Conservation (phyloP, 2,329 filamentous ascomycete species). For the Cryphonectria radicalis region DNA sequence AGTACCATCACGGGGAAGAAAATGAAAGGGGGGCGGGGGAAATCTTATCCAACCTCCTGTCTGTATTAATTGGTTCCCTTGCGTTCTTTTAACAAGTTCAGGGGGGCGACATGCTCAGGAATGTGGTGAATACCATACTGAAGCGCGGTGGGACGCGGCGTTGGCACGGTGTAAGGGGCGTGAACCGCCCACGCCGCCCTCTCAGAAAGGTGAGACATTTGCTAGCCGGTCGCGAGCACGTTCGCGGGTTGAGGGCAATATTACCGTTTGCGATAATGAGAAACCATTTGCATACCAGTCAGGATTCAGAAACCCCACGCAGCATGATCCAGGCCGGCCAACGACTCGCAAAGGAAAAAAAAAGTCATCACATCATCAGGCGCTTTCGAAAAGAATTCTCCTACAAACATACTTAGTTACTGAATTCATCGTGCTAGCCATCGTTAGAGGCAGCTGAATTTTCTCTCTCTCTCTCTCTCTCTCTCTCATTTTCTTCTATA, state of each 20-base stretch:
- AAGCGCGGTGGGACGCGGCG: background rate
- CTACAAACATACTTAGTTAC: background rate
- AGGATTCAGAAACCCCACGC: background rate
- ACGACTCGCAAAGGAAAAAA: background rate
- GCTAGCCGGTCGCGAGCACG: background rate
- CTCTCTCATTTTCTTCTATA: too few species aligned
- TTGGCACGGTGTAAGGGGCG: constrained; percentile 1
- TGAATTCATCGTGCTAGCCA: background rate
- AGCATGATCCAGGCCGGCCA: background rate
- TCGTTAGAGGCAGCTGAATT: background rate
- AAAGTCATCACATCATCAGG: background rate
- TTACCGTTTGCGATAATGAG: background rate
- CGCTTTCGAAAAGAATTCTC: background rate
- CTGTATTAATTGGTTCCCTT: background rate
- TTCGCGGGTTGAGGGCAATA: background rate
- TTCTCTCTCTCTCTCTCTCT: too few species aligned
- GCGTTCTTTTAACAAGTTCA: background rate
- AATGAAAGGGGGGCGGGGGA: background rate
- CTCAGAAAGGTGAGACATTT: background rate
- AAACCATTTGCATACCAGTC: background rate
- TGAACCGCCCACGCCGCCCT: background rate
- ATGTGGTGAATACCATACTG: background rate
- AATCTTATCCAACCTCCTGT: background rate
- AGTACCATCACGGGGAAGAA: background rate
- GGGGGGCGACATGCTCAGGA: background rate